Base-by-base conservation (phyloP, 805 yeast species). In the Sungouiozyma intestinalis region DNA sequence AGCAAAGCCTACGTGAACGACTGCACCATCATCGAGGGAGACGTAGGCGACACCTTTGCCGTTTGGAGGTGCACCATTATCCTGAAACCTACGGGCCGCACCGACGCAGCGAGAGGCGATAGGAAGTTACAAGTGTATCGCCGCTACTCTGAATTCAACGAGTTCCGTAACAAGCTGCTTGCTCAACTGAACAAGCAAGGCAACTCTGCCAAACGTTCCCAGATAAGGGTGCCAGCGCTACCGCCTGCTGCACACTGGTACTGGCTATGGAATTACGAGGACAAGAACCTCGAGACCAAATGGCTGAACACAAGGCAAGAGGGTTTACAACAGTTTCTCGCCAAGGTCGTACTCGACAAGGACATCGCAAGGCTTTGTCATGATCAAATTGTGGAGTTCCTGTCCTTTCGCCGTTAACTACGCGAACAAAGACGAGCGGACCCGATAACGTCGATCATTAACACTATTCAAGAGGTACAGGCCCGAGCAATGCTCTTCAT, bases 141-240 rank as follows among this genome's bases (percentile, higher is more conserved):
- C 54, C 57, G 95, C 33, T 85, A 81, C 58, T 72, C 76, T 31
- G 90, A 84, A 36, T 73, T 85, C 46, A 78, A 62, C 33, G 47
- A 44, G 27, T 65, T 85, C 31, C 66, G 80, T 19, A 51, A 51
- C 1, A 46, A 50, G 3, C 56, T 81, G 16, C 29, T 53, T 51
- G 20, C n/a, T 8, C 36, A 20, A 3, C 15, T 33, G 32, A 11
- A 35, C 17, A 4, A 14, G n/a, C 14, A 6, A n/a, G 3, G 17
- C 53, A 21, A 60, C 59, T 40, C 54, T 24, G 37, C 9, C 16
- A 27, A 9, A 11, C n/a, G n/a, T n/a, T 19, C 20, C n/a, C 31
- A 17, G 16, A 63, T 63, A 0, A 60, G 59, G 4, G 58, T 77
- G 1, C 79, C 79, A 2, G 50, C 44, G 11, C 58, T 79, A 20